Conservation (phyloP, 306 rosid species). For the Mucuna pruriens region DNA sequence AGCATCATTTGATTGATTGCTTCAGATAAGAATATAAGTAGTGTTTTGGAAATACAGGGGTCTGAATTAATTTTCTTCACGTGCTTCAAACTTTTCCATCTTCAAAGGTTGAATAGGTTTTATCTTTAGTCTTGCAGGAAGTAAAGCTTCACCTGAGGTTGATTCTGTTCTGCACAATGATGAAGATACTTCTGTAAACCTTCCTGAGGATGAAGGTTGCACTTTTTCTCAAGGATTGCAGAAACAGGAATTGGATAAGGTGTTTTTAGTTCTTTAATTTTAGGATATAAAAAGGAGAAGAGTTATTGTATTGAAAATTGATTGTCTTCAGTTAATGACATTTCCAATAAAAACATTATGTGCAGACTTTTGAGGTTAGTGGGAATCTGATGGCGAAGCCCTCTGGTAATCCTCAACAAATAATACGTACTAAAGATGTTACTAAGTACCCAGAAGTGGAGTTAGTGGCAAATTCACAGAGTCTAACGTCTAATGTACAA, state of each 20-base stretch:
- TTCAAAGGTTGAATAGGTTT: conserved; percentile 37
- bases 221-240: conserved; percentile 33
- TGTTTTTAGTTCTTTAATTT: conserved; percentile 29
- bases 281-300: conserved; percentile 42
- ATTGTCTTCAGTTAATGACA: conserved; percentile 30
- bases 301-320: conserved; percentile 30
- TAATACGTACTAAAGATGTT: conserved; percentile 34
- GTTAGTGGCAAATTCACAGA: conserved; percentile 33
- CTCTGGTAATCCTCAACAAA: conserved; percentile 39
- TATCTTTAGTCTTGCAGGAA: conserved; percentile 57
- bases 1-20: conserved; percentile 25
- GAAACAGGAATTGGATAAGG: conserved; percentile 50
- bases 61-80: conserved; percentile 4
- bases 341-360: conserved; percentile 36
- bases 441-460: conserved; percentile 44
- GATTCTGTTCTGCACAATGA: conserved; percentile 52
- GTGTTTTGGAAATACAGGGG: conserved; percentile 12
- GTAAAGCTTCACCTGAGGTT: conserved; percentile 49
- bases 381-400: conserved; percentile 40
- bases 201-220: conserved; percentile 45
- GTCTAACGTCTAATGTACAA: conserved; percentile 47
- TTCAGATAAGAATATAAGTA: conserved; percentile 26
- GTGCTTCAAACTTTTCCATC: conserved; percentile 3
- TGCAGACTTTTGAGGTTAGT: conserved; percentile 49
- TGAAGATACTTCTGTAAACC: conserved; percentile 44